Conservation (phyloP, 2,329 filamentous ascomycete genomes). For the Colletotrichum sp. region DNA sequence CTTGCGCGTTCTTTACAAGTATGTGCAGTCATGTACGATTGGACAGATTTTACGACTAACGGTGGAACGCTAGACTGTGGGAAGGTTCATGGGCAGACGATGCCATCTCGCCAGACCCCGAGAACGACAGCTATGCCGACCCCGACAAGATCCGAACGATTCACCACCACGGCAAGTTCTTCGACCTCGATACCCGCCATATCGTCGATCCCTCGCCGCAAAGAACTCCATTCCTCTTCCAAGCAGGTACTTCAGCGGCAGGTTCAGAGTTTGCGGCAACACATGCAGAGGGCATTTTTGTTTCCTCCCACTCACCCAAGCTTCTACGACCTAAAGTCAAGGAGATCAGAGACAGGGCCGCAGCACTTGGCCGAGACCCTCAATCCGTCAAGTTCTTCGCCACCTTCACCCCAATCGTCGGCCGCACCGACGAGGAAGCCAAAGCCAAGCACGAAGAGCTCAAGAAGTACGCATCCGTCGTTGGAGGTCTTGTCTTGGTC, state of each 20-base stretch:
- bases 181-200: slow-evolving; percentile 37
- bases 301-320: slow-evolving; percentile 56
- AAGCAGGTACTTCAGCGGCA: slow-evolving; percentile 64
- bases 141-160: slow-evolving; percentile 65
- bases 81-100: slow-evolving; percentile 63
- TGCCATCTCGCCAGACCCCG: slow-evolving; percentile 57
- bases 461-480: slow-evolving; percentile 55
- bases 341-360: slow-evolving; percentile 57
- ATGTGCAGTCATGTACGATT: not conserved
- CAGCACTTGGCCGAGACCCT: slow-evolving; percentile 58
- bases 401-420: slow-evolving; percentile 55
- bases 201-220: slow-evolving; percentile 62
- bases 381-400: slow-evolving; percentile 61
- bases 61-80: slow-evolving; percentile 26
- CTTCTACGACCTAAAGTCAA: slow-evolving; percentile 55
- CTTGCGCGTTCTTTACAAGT: slow-evolving; percentile 66
- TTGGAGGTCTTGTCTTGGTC: slow-evolving; percentile 61
- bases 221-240: slow-evolving; percentile 61
- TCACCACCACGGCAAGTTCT: slow-evolving; percentile 46
- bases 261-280: slow-evolving; percentile 61
- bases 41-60: too few relatives aligned
- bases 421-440: slow-evolving; percentile 57
- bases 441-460: slow-evolving; percentile 54
- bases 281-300: slow-evolving; percentile 67
- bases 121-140: slow-evolving; percentile 61